Base-by-base conservation (phyloP, 495 filamentous ascomycete genomes). In the Melanomma pulvis-pyrius region DNA sequence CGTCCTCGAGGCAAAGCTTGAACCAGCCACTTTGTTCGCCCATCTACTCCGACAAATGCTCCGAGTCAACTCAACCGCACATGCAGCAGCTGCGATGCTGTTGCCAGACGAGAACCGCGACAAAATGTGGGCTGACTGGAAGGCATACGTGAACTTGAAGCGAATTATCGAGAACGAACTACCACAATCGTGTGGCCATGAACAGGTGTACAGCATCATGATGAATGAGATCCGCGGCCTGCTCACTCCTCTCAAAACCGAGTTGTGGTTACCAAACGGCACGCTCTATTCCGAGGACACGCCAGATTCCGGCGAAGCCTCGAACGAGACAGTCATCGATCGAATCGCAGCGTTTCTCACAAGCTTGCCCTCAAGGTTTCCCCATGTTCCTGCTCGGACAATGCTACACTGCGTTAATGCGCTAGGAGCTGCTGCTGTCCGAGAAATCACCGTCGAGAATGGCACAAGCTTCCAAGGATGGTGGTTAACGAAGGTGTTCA, bases 401-500 rank as follows among this genome's bases (percentile, higher is more conserved):
- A 82, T 93, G 46, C 81, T 92, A 21, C 84, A 85, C 74, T 89
- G 86, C 65, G 84, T 92, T 24, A 85, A 88, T 60, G 82, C 84
- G 26, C 77, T 92, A 19, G 84, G 89, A 19, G 88, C 86, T 1
- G 84, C 88, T 12, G 85, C 88, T 7, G 79, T 93, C 74, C 82
- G 91, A 44, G 91, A 93, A 69, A 82, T 93, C 61, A 97, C 93
- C 8, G 86, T 97, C 24, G 84, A 84, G 25, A 87, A 90, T 63
- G 92, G 90, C 11, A 85, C 87, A 63, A 96, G 91, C 71, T 98
- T 97, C 73, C 92, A 91, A 15, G 88, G 90, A 1, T 98, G 94
- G 94, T 97, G 94, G 92, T 89, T 97, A 58, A 92, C 91, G n/a
- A 96, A 97, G 74, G 92, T 93, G 56, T 98, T 92, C 82, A 85